A percentile compares a stretch with the other conserved stretches of the same genome.
These are phyloP conservation scores for Ogataea sp. DNA, from an alignment of 805 yeast genomes.

Conservation along the genomic window DNA sequence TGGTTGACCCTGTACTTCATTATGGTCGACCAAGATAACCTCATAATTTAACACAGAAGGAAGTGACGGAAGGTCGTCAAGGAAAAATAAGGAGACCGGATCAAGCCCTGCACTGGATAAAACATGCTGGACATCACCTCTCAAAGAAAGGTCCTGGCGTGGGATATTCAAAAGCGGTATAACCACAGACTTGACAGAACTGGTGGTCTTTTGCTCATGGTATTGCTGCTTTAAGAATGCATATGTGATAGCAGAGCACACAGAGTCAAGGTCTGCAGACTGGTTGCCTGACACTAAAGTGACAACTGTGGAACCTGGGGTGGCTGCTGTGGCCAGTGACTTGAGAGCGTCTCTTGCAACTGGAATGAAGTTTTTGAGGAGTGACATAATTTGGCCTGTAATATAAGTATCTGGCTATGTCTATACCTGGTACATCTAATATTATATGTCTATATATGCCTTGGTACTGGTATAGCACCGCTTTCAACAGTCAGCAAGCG, in stretches of 20 bases:
- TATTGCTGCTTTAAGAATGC: conserved; percentile 40
- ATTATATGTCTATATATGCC: no score
- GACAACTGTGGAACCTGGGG: no score
- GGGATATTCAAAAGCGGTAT: conserved; percentile 78
- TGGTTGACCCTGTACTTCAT: conserved; percentile 48
- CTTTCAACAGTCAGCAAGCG: no score
- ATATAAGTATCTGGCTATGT: no score
- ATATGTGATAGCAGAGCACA: conserved; percentile 64
- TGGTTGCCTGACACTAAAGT: conserved; percentile 71
- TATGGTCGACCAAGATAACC: conserved; percentile 77
- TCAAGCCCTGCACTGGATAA: conserved; percentile 40
- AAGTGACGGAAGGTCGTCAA: conserved; percentile 50
- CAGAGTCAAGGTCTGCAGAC: conserved; percentile 85
- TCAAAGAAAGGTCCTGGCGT: conserved; percentile 50
- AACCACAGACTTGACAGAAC: conserved; percentile 25
- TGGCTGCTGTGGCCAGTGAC: neutral
- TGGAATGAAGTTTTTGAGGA: neutral
- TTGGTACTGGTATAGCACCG: no score
- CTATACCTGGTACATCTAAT: no score
- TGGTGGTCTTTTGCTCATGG: no score
- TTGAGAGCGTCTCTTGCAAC: neutral
- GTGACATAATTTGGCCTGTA: no score
- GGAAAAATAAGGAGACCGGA: conserved; percentile 44
- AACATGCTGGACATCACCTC: conserved; percentile 63
- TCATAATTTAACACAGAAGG: conserved; percentile 18